phyloP scores from a whole-genome alignment of 805 yeast genomes.

The Metschnikowia continentalis region DNA sequence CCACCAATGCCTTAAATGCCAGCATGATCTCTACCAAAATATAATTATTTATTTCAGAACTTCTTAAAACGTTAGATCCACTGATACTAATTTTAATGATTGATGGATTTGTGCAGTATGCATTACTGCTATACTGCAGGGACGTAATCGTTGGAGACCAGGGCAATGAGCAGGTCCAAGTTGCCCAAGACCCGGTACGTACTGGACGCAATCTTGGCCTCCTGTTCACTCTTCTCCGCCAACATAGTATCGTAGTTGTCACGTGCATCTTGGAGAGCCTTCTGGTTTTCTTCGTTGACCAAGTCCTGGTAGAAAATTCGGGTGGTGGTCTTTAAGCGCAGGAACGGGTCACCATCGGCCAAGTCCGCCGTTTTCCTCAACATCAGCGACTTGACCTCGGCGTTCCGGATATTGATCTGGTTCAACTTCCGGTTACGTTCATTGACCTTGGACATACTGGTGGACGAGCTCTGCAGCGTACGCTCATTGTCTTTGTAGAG shows the following conservation, averaged over 20 bases:
- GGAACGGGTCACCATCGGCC: conserved; percentile 74
- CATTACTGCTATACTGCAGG: conserved; percentile 8
- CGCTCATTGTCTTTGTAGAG: conserved; percentile 32
- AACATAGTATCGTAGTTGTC: conserved; percentile 39
- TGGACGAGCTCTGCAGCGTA: conserved; percentile 37
- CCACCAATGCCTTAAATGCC: conserved; percentile 35
- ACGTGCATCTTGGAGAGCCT: conserved; percentile 52
- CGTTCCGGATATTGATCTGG: conserved; percentile 69
- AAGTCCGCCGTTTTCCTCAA: conserved; percentile 42
- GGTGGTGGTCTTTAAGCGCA: conserved; percentile 83
- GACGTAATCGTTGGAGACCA: conserved; percentile 39
- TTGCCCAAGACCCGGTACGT: conserved; percentile 57
- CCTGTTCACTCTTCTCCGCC: conserved; percentile 43
- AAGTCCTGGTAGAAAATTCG: conserved; percentile 68
- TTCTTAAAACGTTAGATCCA: too few relatives aligned
- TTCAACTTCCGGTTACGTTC: conserved; percentile 83
- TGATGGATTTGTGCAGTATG: too few relatives aligned
- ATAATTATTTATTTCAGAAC: too few relatives aligned
- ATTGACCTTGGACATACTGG: conserved; percentile 63
- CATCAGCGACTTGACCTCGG: conserved; percentile 64
- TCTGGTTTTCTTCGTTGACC: conserved; percentile 54
- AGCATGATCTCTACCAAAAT: conserved; percentile 81
- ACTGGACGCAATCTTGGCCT: conserved; percentile 43
- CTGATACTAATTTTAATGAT: too few relatives aligned
- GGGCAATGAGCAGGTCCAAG: conserved; percentile 47